Percentiles rank a stretch among this genome's conserved stretches.
Evolutionary conservation across 2,329 filamentous ascomycete species (phyloP).

Genomic region (Aspergillus sp.): DNA sequence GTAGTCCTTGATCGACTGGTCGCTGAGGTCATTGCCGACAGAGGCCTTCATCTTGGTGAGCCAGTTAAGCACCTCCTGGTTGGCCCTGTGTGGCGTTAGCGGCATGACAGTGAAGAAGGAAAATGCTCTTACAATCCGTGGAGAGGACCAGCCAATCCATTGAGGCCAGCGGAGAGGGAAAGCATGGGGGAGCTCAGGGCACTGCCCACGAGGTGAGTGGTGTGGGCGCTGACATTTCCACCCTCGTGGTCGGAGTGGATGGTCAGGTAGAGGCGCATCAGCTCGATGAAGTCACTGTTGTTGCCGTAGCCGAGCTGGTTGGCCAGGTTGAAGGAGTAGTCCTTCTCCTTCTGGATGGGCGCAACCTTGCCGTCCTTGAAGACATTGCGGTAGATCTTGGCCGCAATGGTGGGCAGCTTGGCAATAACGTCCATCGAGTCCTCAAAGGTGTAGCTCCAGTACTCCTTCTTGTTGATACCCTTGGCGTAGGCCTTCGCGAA

Average conservation of each 20-base stretch:
- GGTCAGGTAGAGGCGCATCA: slow-evolving; percentile 97
- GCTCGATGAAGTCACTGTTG: slow-evolving; percentile 94
- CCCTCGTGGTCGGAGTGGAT: slow-evolving; percentile 99
- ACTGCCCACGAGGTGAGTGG: slow-evolving; percentile 93
- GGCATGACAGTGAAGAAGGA: not conserved
- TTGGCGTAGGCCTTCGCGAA: slow-evolving; percentile 99
- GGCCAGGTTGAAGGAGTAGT: slow-evolving; percentile 98
- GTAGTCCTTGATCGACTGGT: slow-evolving; percentile 96
- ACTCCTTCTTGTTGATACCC: slow-evolving; percentile 98
- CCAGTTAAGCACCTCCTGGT: slow-evolving; percentile 99
- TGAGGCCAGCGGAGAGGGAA: slow-evolving; percentile 89
- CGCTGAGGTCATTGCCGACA: slow-evolving; percentile 88
- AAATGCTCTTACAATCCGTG: slow-evolving; percentile 62
- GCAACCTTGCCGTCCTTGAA: slow-evolving; percentile 99
- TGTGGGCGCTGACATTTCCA: slow-evolving; percentile 97
- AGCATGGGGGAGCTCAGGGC: slow-evolving; percentile 97
- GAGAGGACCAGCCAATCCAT: slow-evolving; percentile 94
- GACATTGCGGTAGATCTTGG: slow-evolving; percentile 99
- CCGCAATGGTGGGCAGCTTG: slow-evolving; percentile 95
- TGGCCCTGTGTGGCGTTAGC: slow-evolving; percentile 47
- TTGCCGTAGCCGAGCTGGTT: slow-evolving; percentile 96
- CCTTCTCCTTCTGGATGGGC: slow-evolving; percentile 94
- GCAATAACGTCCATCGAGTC: slow-evolving; percentile 99
- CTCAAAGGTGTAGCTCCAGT: slow-evolving; percentile 99
- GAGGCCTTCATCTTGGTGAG: slow-evolving; percentile 97